Evolutionary conservation across 805 yeast genomes (phyloP).

Genomic region (Saccharomyces cerevisiae): DNA sequence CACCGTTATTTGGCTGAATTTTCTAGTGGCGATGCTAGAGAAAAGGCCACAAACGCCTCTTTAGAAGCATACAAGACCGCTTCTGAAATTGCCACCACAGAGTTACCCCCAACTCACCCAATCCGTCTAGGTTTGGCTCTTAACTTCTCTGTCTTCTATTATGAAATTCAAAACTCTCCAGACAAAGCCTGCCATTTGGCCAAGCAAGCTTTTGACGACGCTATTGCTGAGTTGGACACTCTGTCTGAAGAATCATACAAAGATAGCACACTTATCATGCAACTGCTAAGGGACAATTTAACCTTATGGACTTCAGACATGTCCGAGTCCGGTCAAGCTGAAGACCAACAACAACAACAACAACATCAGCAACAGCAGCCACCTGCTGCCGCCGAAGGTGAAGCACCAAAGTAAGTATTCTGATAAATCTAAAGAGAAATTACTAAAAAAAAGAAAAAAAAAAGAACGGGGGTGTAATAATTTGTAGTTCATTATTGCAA

Average conservation of each 20-base stretch:
- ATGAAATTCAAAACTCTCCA: conserved; percentile 95
- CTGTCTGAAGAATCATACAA: conserved; percentile 96
- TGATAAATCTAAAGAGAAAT: neutral
- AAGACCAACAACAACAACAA: conserved; percentile 31
- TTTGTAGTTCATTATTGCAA: neutral
- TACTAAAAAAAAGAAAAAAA: conserved; percentile 1
- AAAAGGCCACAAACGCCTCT: conserved; percentile 85
- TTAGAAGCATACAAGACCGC: conserved; percentile 93
- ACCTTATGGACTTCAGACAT: conserved; percentile 96
- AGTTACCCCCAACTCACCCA: conserved; percentile 97
- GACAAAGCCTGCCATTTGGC: conserved; percentile 98
- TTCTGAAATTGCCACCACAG: conserved; percentile 92
- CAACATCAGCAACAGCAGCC: conserved; percentile 15
- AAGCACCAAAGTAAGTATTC: conserved; percentile 22
- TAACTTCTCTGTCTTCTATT: conserved; percentile 95
- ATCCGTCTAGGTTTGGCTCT: conserved; percentile 95
- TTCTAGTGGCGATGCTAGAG: conserved; percentile 83
- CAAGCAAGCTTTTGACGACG: conserved; percentile 98
- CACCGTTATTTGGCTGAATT: conserved; percentile 98
- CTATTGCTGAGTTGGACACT: conserved; percentile 96
- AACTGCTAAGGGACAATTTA: conserved; percentile 94
- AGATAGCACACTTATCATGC: conserved; percentile 98
- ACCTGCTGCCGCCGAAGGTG: conserved; percentile 19
- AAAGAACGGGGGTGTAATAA: neutral
- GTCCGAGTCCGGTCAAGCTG: conserved; percentile 71